These are phyloP conservation scores for Rhodotorula paludigena DNA, from an alignment of 768 basidiomycete genomes.

Conservation along the genomic window DNA sequence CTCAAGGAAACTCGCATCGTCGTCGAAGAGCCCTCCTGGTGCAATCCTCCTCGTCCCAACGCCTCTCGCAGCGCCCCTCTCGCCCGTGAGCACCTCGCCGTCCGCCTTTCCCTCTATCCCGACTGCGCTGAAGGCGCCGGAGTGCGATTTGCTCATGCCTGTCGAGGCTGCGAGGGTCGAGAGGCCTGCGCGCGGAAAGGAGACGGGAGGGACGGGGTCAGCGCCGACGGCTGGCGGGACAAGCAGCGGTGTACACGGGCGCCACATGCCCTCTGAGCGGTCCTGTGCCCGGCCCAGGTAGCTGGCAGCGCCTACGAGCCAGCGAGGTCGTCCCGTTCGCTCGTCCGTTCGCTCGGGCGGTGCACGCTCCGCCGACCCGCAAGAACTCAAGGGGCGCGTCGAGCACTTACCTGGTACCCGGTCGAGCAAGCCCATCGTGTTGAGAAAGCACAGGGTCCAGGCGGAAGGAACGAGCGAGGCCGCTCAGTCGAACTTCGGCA, in stretches of 20 bases:
- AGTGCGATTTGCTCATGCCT: background rate
- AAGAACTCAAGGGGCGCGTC: too few species aligned
- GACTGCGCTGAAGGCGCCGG: background rate
- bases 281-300: too few species aligned
- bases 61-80: background rate
- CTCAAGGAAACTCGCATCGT: background rate
- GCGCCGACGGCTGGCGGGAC: background rate
- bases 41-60: background rate
- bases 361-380: background rate
- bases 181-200: constrained; percentile 1
- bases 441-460: background rate
- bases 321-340: too few species aligned
- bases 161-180: background rate
- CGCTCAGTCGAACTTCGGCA: too few species aligned
- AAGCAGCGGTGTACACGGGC: too few species aligned
- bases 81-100: constrained; percentile 5
- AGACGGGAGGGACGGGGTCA: background rate
- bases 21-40: background rate
- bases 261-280: too few species aligned
- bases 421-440: background rate
- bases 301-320: too few species aligned
- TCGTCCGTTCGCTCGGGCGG: too few species aligned
- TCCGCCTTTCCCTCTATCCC: constrained; percentile 17
- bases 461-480: background rate
- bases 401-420: background rate